These are phyloP conservation scores for Sapria himalayana DNA, from an alignment of 345 rosid genomes.

Conservation along the genomic window DNA sequence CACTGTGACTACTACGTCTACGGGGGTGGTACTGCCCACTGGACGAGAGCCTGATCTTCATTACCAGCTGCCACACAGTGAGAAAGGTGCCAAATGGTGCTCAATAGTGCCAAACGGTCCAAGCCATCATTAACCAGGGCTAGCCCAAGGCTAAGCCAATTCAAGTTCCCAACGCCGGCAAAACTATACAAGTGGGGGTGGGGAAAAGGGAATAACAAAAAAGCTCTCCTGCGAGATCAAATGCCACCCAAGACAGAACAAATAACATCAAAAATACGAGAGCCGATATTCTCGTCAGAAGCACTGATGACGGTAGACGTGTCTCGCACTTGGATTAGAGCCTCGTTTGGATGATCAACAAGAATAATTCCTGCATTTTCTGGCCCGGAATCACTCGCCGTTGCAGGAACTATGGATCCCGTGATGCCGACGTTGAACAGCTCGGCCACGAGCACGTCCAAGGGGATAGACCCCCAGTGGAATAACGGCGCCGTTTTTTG, in stretches of 20 bases:
- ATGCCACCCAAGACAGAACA: conserved; percentile 22
- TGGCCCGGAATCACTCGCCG: conserved; percentile 11
- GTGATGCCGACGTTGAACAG: conserved; percentile 31
- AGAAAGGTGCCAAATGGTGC: too few species aligned
- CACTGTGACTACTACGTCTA: too few species aligned
- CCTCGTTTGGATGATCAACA: conserved; percentile 22
- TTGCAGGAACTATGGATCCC: conserved; percentile 20
- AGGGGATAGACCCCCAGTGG: conserved; percentile 34
- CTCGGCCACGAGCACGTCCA: conserved; percentile 20
- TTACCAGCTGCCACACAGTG: too few species aligned
- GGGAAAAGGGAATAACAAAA: too few species aligned
- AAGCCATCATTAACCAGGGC: too few species aligned
- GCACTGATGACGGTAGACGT: conserved; percentile 23
- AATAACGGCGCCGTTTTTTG: conserved; percentile 14
- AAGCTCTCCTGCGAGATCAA: conserved; percentile 10
- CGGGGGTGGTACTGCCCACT: too few species aligned
- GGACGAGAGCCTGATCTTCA: too few species aligned
- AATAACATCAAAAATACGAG: conserved; percentile 24
- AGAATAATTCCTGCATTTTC: conserved; percentile 10
- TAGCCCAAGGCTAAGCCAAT: too few species aligned
- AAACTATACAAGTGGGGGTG: too few species aligned
- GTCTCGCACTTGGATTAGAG: conserved; percentile 21
- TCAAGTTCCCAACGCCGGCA: too few species aligned
- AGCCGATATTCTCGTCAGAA: conserved; percentile 23
- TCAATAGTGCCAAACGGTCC: too few species aligned